Conservation (phyloP, 306 rosid genomes). For the Erythrophleum fordii region DNA sequence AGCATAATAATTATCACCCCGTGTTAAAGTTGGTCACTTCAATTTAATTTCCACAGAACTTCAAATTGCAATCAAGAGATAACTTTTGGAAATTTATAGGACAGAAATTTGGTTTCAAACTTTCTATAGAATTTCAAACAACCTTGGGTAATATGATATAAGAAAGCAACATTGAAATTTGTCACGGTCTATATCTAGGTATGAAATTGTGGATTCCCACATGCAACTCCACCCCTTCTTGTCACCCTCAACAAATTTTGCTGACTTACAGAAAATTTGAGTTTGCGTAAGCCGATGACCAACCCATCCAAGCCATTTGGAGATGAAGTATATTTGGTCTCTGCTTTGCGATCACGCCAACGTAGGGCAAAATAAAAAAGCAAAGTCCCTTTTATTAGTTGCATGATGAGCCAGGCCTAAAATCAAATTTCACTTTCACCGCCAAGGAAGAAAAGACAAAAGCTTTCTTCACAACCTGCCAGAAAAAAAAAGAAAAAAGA, state of each 20-base stretch:
- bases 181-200: not conserved
- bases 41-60: not conserved
- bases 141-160: not conserved
- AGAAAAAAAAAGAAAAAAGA: too few relatives aligned
- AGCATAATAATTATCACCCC: not conserved
- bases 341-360: not conserved
- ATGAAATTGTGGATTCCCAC: not conserved
- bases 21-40: not conserved
- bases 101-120: not conserved
- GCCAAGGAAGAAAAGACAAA: not conserved
- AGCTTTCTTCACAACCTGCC: not conserved
- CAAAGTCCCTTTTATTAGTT: not conserved
- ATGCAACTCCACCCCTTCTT: not conserved
- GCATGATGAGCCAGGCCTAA: not conserved
- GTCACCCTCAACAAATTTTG: not conserved
- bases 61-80: not conserved
- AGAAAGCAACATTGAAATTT: not conserved
- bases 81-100: not conserved
- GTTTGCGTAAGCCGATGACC: not conserved
- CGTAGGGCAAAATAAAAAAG: not conserved
- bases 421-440: not conserved
- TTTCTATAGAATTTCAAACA: not conserved
- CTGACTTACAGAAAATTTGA: not conserved
- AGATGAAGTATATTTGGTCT: not conserved
- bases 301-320: not conserved